Conservation (phyloP, 2,329 filamentous ascomycete species). For the Fusarium sp. region DNA sequence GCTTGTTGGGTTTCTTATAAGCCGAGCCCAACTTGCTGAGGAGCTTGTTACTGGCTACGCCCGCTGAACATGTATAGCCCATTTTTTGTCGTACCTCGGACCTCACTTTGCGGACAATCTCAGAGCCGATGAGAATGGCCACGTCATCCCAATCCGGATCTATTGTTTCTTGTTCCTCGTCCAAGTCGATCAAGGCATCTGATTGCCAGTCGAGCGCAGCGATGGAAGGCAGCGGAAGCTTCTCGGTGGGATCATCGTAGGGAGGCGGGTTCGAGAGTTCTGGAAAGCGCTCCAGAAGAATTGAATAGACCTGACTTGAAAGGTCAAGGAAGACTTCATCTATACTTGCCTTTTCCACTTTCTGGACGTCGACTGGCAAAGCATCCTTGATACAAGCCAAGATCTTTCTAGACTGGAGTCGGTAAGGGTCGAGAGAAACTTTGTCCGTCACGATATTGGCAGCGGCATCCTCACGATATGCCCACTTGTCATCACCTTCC, state of each 20-base stretch:
- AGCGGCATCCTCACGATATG: conserved; percentile 84
- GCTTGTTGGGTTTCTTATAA: conserved; percentile 92
- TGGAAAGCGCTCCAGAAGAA: conserved; percentile 80
- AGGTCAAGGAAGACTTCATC: conserved; percentile 97
- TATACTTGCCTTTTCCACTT: conserved; percentile 92
- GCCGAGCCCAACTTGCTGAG: conserved; percentile 92
- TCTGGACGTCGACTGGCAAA: conserved; percentile 74
- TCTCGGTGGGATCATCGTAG: conserved; percentile 78
- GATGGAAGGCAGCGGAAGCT: conserved; percentile 74
- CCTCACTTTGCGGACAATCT: conserved; percentile 85
- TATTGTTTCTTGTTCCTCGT: conserved; percentile 78
- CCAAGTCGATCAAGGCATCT: conserved; percentile 84
- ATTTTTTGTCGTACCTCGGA: conserved; percentile 75
- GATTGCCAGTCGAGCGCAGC: conserved; percentile 85
- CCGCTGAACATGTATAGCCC: conserved; percentile 91
- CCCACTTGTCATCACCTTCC: conserved; percentile 92
- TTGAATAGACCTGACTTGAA: conserved; percentile 82
- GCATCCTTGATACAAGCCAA: conserved; percentile 80
- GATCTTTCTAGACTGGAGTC: conserved; percentile 85
- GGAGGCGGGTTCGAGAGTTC: conserved; percentile 74
- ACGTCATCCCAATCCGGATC: conserved; percentile 98
- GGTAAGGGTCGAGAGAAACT: conserved; percentile 92
- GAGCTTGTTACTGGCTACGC: conserved; percentile 92
- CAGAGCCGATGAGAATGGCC: conserved; percentile 84
- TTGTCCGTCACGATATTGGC: conserved; percentile 88